Evolutionary conservation across 805 yeast species (phyloP).

Genomic region (Saturnispora hagleri): DNA sequence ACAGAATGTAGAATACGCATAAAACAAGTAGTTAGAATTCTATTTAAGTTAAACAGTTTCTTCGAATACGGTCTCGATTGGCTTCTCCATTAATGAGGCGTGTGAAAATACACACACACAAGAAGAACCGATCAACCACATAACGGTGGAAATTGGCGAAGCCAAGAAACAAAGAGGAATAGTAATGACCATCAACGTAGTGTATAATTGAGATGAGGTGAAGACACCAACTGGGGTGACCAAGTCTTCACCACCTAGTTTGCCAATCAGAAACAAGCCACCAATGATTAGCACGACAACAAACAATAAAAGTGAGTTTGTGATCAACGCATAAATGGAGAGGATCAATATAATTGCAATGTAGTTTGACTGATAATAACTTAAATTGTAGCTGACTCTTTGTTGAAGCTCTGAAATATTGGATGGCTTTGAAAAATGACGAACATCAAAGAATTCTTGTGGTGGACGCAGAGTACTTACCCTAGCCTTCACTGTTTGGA

Average conservation of each 20-base stretch:
- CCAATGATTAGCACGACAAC: slow-evolving; percentile 65
- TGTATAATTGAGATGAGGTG: slow-evolving; percentile 79
- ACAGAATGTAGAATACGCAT: too few species aligned
- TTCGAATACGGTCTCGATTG: slow-evolving; percentile 94
- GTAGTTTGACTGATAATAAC: slow-evolving; percentile 84
- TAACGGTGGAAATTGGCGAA: slow-evolving; percentile 61
- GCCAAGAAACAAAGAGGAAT: slow-evolving; percentile 36
- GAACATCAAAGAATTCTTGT: slow-evolving; percentile 87
- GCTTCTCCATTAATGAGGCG: slow-evolving; percentile 92
- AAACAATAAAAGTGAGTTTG: slow-evolving; percentile 76
- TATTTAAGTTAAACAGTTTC: slow-evolving; percentile 37
- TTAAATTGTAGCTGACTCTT: slow-evolving; percentile 78
- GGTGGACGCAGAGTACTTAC: slow-evolving; percentile 75
- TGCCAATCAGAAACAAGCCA: slow-evolving; percentile 73
- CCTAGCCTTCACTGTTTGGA: slow-evolving; percentile 47
- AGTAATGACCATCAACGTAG: slow-evolving; percentile 66
- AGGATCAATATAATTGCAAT: slow-evolving; percentile 61
- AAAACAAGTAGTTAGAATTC: background rate
- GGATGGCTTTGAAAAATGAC: slow-evolving; percentile 82
- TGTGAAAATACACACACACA: slow-evolving; percentile 80
- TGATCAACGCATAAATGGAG: slow-evolving; percentile 75
- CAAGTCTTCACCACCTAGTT: slow-evolving; percentile 75
- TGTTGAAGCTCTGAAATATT: slow-evolving; percentile 85
- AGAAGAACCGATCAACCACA: slow-evolving; percentile 96
- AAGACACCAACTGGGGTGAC: slow-evolving; percentile 65